Evolutionary conservation across 176 grass and related monocot genomes (phyloP).

Genomic region (Ananas comosus): DNA sequence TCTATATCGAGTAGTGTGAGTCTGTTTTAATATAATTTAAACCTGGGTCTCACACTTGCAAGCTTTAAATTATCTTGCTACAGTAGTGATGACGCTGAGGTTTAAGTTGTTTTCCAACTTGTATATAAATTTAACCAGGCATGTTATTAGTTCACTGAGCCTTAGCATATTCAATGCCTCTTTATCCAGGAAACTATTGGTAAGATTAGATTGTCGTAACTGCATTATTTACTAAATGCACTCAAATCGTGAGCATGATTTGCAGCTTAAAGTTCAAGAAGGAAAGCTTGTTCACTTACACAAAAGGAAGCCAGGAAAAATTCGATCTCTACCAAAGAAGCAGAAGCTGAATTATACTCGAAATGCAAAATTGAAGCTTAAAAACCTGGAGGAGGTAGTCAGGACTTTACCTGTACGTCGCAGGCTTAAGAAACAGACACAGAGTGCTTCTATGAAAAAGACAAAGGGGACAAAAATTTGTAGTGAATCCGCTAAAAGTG

Average conservation of each 20-base stretch:
- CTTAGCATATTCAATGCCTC: too few relatives aligned
- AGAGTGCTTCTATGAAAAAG: neutral
- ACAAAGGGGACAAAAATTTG: neutral
- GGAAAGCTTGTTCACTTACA: neutral
- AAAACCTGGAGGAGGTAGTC: neutral
- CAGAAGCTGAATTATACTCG: neutral
- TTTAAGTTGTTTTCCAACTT: too few relatives aligned
- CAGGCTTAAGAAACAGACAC: neutral
- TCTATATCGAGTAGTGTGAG: too few relatives aligned
- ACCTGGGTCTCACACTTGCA: too few relatives aligned
- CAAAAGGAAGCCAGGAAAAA: neutral
- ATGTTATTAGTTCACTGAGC: too few relatives aligned
- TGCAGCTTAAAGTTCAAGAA: neutral
- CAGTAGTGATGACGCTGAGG: too few relatives aligned
- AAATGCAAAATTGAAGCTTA: neutral
- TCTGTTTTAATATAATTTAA: too few relatives aligned
- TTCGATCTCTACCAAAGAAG: neutral
- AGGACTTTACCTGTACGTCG: neutral
- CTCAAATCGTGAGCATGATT: neutral
- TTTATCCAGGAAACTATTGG: too few relatives aligned
- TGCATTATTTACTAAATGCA: too few relatives aligned
- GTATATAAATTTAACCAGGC: too few relatives aligned
- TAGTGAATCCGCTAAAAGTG: conserved; percentile 4
- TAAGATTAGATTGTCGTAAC: too few relatives aligned
- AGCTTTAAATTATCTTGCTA: too few relatives aligned